A percentile compares a stretch with the other conserved stretches of the same genome.
Evolutionary conservation across 139 green algal species (phyloP).

Genomic region (Chlamydomonas schloesseri): DNA sequence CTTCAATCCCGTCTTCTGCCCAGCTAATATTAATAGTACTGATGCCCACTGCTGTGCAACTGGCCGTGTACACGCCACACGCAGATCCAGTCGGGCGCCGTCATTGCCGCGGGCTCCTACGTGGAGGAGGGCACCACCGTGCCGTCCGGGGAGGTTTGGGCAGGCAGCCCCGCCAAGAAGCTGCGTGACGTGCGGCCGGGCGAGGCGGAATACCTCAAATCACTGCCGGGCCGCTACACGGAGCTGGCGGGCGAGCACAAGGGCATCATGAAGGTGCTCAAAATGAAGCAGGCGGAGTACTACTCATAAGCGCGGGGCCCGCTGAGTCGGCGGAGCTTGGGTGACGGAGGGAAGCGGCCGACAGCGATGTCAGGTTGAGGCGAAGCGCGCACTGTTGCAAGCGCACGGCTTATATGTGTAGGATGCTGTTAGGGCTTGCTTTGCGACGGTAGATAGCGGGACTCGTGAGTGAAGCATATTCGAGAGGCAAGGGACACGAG

Average conservation of each 20-base stretch:
- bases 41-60: too few relatives aligned
- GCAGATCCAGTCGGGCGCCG: slow-evolving; percentile 81
- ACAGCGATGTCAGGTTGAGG: not conserved
- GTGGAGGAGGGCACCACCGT: slow-evolving; percentile 81
- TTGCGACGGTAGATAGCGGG: too few relatives aligned
- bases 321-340: not conserved
- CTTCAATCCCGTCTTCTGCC: too few relatives aligned
- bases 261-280: slow-evolving; percentile 58
- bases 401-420: not conserved
- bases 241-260: slow-evolving; percentile 67
- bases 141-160: slow-evolving; percentile 83
- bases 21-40: too few relatives aligned
- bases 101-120: slow-evolving; percentile 93
- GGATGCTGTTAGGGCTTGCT: too few relatives aligned
- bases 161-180: slow-evolving; percentile 85
- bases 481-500: too few relatives aligned
- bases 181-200: slow-evolving; percentile 88
- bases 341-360: too few relatives aligned
- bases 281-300: slow-evolving; percentile 31
- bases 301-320: not conserved
- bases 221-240: slow-evolving; percentile 62
- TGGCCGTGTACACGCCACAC: too few relatives aligned
- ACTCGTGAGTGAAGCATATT: too few relatives aligned
- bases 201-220: slow-evolving; percentile 84
- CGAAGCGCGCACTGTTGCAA: not conserved